Evolutionary conservation across 1,139 yeast species (phyloP).

Genomic region (Scheffersomyces segobiensis): DNA sequence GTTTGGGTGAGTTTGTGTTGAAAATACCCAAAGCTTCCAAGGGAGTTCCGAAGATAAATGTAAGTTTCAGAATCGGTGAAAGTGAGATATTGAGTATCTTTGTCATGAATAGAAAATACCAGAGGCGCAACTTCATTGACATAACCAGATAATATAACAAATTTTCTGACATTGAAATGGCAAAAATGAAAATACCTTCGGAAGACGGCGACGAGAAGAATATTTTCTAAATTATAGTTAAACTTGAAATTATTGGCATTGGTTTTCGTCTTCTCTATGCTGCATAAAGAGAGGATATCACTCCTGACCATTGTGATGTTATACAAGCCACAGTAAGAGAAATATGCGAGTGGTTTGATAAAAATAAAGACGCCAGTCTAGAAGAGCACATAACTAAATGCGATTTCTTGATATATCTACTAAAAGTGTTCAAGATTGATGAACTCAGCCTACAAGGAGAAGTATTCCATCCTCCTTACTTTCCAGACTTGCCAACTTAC

Average conservation of each 20-base stretch:
- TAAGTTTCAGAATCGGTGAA: background rate
- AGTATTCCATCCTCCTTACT: background rate
- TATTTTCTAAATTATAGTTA: no score
- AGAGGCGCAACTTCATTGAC: background rate
- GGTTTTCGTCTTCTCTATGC: background rate
- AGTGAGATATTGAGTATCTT: background rate
- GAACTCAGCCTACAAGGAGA: background rate
- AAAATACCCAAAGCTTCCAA: background rate
- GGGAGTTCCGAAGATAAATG: background rate
- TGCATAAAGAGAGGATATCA: background rate
- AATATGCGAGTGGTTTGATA: background rate
- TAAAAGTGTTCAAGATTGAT: background rate
- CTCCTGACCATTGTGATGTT: background rate
- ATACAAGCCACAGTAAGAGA: background rate
- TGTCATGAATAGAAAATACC: background rate
- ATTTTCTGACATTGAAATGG: background rate
- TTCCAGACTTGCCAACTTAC: background rate
- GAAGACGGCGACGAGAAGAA: background rate
- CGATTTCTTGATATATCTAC: background rate
- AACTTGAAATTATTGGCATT: background rate
- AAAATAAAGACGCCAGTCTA: background rate
- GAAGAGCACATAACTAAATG: background rate
- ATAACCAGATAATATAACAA: background rate
- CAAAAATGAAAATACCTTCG: background rate
- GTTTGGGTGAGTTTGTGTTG: background rate